Evolutionary conservation across 2,329 filamentous ascomycete genomes (phyloP), one percentile per base, ranked within the genome.

Genomic region (Xylaria hypoxylon): DNA sequence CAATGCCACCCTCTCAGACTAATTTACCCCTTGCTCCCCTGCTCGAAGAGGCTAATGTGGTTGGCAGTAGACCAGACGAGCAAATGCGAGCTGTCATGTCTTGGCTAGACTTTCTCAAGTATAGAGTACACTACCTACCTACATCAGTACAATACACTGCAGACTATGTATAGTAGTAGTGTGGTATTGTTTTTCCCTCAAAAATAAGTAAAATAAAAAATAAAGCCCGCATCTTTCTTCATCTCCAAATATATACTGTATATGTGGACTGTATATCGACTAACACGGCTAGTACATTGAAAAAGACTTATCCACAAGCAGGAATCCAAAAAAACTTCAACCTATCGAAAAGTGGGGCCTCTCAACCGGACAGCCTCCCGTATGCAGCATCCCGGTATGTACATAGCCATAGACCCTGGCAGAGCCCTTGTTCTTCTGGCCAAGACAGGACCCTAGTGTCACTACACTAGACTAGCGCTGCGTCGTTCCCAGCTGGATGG

Each of bases 401-500:
- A 56, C 52, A 42, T 13, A 55, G 51, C 31, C 47, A 31, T n/a
- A n/a, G n/a, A n/a, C n/a, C n/a, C n/a, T n/a, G n/a, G n/a, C n/a
- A n/a, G 48, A 13, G 47, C 48, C 26, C 38, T 55, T 10, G 40
- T 19, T 40, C 28, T 24, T 15, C 11, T 38, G 13, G 35, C 35
- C 35, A 38, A 38, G 35, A 38, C 35, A 38, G 35, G 11, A 38
- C 35, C 35, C 35, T 38, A 38, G 48, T 26, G 15, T 26, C 22
- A 22, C 58, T 50, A 44, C 28, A 19, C 53, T 38, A 44, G 45
- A 33, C 51, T 60, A 56, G 70, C 53, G 38, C 22, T 64, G 50
- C 53, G 64, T 63, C 63, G 68, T 70, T 74, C 69, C 73, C 73
- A 74, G 73, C 72, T 68, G 72, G 71, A 61, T 71, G 73, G 73